Percentiles rank a stretch among this genome's conserved stretches.
phyloP scores from a whole-genome alignment of 2,329 filamentous ascomycete species.

The Paecilomyces formosus region DNA sequence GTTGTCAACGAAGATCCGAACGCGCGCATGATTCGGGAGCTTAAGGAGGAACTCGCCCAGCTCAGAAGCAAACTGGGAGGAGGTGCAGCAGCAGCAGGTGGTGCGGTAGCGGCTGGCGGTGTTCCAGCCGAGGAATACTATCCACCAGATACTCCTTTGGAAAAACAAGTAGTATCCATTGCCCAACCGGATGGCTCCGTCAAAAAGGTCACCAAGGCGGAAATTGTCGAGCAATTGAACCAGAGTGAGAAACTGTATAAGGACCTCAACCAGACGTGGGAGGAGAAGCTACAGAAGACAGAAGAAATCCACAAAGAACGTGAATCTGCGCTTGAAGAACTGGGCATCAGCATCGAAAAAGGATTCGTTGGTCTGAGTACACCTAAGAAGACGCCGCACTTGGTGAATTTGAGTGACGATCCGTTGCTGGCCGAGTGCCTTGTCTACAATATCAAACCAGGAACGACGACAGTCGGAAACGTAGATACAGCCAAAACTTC shows the following conservation, averaged over 20 bases:
- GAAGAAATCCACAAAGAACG: slow-evolving; percentile 97
- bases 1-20: slow-evolving; percentile 99
- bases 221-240: slow-evolving; percentile 91
- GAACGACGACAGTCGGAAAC: slow-evolving; percentile 88
- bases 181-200: slow-evolving; percentile 74
- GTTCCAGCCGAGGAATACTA: slow-evolving; percentile 71
- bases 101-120: slow-evolving; percentile 39
- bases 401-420: slow-evolving; percentile 95
- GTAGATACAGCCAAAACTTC: slow-evolving; percentile 76
- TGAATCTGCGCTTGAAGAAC: slow-evolving; percentile 87
- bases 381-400: slow-evolving; percentile 97
- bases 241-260: slow-evolving; percentile 95
- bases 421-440: slow-evolving; percentile 91
- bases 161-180: slow-evolving; percentile 95
- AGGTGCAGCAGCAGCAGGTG: slow-evolving; percentile 31
- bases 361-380: slow-evolving; percentile 92
- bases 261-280: slow-evolving; percentile 98
- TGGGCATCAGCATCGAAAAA: slow-evolving; percentile 98
- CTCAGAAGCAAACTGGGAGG: slow-evolving; percentile 77
- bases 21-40: slow-evolving; percentile 93
- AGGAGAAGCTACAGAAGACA: slow-evolving; percentile 89
- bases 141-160: slow-evolving; percentile 81
- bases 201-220: slow-evolving; percentile 95
- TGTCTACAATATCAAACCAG: slow-evolving; percentile 96
- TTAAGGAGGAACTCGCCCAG: slow-evolving; percentile 88